These are phyloP conservation scores for thale cress (Arabidopsis thaliana) DNA, from an alignment of 345 rosid genomes.

Conservation along the genomic window TAIR10.1 NC_003074.8:2378501-2379000, in stretches of 20 bases:
- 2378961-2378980: background rate
- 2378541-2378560: slow-evolving; percentile 65
- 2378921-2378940: background rate
- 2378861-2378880: background rate
- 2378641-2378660: slow-evolving; percentile 52
- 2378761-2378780: background rate
- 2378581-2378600: slow-evolving; percentile 54
- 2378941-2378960: background rate
- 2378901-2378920: background rate
- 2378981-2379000: background rate
- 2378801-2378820: background rate
- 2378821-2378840: background rate
- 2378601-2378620: slow-evolving; percentile 66
- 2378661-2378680: slow-evolving; percentile 20
- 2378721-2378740: background rate
- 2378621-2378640: slow-evolving; percentile 77
- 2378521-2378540: slow-evolving; percentile 60
- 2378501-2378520: slow-evolving; percentile 66
- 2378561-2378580: slow-evolving; percentile 47
- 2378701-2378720: background rate
- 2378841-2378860: background rate
- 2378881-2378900: background rate
- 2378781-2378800: background rate
- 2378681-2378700: background rate
- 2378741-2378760: background rate